phyloP scores from a whole-genome alignment of 208 protist genomes.

The Angomonas ambiguus region DNA sequence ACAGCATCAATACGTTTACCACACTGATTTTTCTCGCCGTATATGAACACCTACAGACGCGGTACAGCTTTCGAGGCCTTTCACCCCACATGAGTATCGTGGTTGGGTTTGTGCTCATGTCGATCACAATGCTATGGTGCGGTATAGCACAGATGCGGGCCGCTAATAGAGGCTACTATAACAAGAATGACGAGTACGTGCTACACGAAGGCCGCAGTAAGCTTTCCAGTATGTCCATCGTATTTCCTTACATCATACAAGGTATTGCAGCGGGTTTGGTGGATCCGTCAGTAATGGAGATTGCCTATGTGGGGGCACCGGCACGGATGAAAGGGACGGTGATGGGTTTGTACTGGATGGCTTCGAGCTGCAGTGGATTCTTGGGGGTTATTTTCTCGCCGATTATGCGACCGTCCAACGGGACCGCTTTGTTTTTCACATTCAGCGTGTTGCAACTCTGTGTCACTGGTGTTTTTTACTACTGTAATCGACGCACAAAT shows the following conservation, averaged over 20 bases:
- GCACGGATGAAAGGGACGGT: constrained; percentile 59
- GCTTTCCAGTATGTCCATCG: constrained; percentile 44
- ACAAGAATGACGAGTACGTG: constrained; percentile 31
- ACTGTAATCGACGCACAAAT: neutral
- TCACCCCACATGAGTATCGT: constrained; percentile 22
- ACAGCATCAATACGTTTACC: constrained; percentile 65
- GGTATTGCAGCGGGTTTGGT: constrained; percentile 59
- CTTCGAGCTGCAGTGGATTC: constrained; percentile 59
- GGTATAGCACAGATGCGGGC: constrained; percentile 39
- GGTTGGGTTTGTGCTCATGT: constrained; percentile 37
- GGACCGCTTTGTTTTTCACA: constrained; percentile 34
- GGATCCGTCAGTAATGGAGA: constrained; percentile 64
- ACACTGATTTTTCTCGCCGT: constrained; percentile 42
- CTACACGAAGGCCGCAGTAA: constrained; percentile 16
- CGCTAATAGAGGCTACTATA: constrained; percentile 34
- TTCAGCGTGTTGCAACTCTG: constrained; percentile 33
- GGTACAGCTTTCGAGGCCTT: neutral
- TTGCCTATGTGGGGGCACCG: constrained; percentile 48
- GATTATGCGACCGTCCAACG: constrained; percentile 49
- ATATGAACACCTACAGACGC: constrained; percentile 26
- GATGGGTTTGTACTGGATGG: constrained; percentile 61
- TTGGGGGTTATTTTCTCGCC: constrained; percentile 55
- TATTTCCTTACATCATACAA: constrained; percentile 53
- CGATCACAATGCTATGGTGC: constrained; percentile 55
- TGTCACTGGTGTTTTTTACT: constrained; percentile 34